These are phyloP conservation scores for Coemansia sp. DNA, from an alignment of 192 early-diverging fungal genomes.

Conservation along the genomic window DNA sequence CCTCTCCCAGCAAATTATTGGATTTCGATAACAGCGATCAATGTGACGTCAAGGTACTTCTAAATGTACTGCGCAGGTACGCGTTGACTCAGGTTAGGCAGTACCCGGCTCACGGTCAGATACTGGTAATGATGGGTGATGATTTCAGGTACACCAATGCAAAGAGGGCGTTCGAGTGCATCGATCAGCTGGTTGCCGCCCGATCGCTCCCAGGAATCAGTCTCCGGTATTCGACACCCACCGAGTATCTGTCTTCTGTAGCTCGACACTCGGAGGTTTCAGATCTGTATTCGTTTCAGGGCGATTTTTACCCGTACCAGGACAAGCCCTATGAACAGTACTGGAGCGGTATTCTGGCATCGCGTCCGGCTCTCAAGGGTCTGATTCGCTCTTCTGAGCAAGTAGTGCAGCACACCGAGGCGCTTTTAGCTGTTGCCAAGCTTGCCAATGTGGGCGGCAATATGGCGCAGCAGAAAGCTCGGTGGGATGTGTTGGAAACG, in stretches of 20 bases:
- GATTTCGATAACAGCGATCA: conserved; percentile 34
- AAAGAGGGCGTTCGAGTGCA: conserved; percentile 29
- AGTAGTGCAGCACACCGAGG: conserved; percentile 42
- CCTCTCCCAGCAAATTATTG: conserved; percentile 25
- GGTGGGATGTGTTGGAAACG: conserved; percentile 2
- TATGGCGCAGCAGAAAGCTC: not conserved
- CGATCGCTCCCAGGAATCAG: conserved; percentile 5
- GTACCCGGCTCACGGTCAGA: conserved; percentile 48
- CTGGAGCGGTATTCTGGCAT: conserved; percentile 44
- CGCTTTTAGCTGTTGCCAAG: conserved; percentile 23
- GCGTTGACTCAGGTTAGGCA: conserved; percentile 27
- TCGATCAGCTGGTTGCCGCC: conserved; percentile 25
- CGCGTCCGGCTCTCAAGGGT: conserved; percentile 45
- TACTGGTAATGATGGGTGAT: conserved; percentile 54
- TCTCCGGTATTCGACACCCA: conserved; percentile 36
- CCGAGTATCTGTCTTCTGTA: conserved; percentile 35
- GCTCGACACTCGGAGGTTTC: not conserved
- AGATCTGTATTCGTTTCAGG: conserved; percentile 6
- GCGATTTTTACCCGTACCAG: conserved; percentile 53
- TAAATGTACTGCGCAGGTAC: conserved; percentile 21
- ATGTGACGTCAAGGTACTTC: conserved; percentile 27
- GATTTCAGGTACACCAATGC: conserved; percentile 40
- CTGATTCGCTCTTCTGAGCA: conserved; percentile 44
- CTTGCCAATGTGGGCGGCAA: not conserved
- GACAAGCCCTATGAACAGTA: conserved; percentile 55